Evolutionary conservation across 2,329 filamentous ascomycete genomes (phyloP).

Genomic region (Aureobasidium subglaciale): DNA sequence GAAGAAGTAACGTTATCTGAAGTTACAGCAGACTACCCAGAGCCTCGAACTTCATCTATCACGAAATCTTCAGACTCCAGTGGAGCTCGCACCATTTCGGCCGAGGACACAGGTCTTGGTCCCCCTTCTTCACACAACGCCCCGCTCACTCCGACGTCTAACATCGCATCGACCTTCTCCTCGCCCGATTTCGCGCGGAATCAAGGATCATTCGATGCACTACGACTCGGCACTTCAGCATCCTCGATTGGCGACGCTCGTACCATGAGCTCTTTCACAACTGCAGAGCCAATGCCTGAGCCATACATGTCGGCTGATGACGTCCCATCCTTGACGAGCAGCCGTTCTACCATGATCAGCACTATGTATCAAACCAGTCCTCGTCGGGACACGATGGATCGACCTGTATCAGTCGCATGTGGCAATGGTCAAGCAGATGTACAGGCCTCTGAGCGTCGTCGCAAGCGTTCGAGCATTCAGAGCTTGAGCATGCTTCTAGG

Average conservation of each 20-base stretch:
- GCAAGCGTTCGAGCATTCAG: constrained; percentile 67
- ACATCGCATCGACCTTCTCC: constrained; percentile 50
- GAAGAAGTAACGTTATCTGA: constrained; percentile 34
- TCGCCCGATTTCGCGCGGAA: constrained; percentile 58
- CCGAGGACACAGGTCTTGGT: constrained; percentile 28
- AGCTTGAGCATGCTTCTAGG: constrained; percentile 71
- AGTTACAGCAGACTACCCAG: constrained; percentile 41
- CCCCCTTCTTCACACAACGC: constrained; percentile 35
- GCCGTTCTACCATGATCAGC: constrained; percentile 67
- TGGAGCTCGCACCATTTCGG: constrained; percentile 30
- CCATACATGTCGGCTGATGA: constrained; percentile 64
- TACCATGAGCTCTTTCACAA: constrained; percentile 61
- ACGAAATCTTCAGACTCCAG: constrained; percentile 46
- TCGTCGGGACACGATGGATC: constrained; percentile 25
- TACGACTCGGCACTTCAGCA: constrained; percentile 66
- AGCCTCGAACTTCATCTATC: constrained; percentile 41
- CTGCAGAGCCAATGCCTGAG: constrained; percentile 69
- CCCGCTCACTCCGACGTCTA: constrained; percentile 59
- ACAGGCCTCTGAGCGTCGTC: constrained; percentile 45
- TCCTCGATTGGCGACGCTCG: constrained; percentile 68
- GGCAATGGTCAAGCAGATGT: constrained; percentile 12
- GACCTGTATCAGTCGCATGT: constrained; percentile 9
- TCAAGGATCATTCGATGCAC: constrained; percentile 61
- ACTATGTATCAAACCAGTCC: constrained; percentile 49
- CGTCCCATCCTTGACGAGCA: constrained; percentile 67